Base-by-base conservation (phyloP, 495 filamentous ascomycete species). In the Talaromyces nanjingensis region DNA sequence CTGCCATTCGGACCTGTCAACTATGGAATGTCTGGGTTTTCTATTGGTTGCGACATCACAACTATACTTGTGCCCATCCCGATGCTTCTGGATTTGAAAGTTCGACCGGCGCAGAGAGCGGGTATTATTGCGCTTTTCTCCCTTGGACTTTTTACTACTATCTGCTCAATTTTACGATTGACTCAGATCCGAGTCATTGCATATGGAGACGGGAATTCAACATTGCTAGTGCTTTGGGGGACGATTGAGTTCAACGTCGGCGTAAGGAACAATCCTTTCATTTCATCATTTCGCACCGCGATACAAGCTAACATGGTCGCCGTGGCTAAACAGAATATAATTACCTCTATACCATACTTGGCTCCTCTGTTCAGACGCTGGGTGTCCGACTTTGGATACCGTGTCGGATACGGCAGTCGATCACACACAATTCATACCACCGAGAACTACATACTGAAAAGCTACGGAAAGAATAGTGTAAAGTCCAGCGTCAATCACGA, bases 171-270 rank as follows among this genome's bases (percentile, higher is more conserved):
- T 37, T 65, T 86, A 62, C 77, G 83, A 9, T 76, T 85, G 60
- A 71, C 79, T 1, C 82, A 86, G 64, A 86, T 86, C 65, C 70
- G 77, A 64, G 71, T 74, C 0, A 82, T 86, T 59, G 76, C 80
- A 20, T 76, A 76, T 24, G 73, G 73, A 4, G 80, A 82, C 29
- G 84, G 82, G 22, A 83, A 86, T 66, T 82, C 81, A 5, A 85
- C 84, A 2, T 79, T 84, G 78, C 74, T 86, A 12, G 77, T 86
- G 6, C 67, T 86, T 1, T 85, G 81, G 82, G 83, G 83, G 1
- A 80, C 80, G 5, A 83, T 86, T 58, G 83, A 85, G 65, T 79
- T 86, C 68, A 85, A 85, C 66, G 74, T 84, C 56, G 83, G 84
- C 42, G 76, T 77, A 72, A 53, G 73, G 68, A 57, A 49, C 4